These are phyloP conservation scores for Sarcomyxa edulis DNA, from an alignment of 768 basidiomycete genomes.

Conservation along the genomic window DNA sequence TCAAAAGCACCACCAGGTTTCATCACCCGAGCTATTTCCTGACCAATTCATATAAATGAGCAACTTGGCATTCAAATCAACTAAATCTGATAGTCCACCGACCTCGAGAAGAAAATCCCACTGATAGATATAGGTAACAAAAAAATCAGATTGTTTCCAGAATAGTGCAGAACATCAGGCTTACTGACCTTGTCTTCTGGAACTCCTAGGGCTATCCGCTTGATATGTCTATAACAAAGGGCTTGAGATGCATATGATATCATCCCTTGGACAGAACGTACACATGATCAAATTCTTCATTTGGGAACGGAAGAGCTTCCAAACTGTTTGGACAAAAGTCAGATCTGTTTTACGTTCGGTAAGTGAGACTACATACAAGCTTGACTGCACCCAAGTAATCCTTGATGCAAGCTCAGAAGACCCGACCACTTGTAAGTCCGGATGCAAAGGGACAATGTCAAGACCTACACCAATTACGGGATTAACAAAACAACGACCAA, in stretches of 20 bases:
- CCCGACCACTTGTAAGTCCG: conserved; percentile 59
- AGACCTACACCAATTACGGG: conserved; percentile 37
- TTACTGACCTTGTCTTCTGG: conserved; percentile 64
- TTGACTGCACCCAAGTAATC: conserved; percentile 68
- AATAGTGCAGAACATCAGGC: neutral
- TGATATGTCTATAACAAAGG: conserved; percentile 46
- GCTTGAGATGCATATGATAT: conserved; percentile 5
- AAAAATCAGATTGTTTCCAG: too few species aligned
- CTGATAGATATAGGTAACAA: conserved; percentile 21
- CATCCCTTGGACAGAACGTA: conserved; percentile 28
- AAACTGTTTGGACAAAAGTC: conserved; percentile 41
- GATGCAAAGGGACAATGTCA: conserved; percentile 69
- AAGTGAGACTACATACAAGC: conserved; percentile 42
- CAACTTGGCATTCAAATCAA: too few species aligned
- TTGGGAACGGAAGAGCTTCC: conserved; percentile 62
- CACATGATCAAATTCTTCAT: conserved; percentile 77
- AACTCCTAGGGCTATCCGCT: conserved; percentile 67
- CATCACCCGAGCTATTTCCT: conserved; percentile 64
- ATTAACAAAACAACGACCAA: conserved; percentile 1
- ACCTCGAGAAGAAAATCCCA: conserved; percentile 63
- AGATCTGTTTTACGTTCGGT: too few species aligned
- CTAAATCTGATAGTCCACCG: neutral
- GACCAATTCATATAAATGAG: too few species aligned
- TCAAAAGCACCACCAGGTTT: conserved; percentile 72
- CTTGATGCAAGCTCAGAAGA: conserved; percentile 50